Base-by-base conservation (phyloP, 208 protist species). In the Borovskyia barvae region DNA sequence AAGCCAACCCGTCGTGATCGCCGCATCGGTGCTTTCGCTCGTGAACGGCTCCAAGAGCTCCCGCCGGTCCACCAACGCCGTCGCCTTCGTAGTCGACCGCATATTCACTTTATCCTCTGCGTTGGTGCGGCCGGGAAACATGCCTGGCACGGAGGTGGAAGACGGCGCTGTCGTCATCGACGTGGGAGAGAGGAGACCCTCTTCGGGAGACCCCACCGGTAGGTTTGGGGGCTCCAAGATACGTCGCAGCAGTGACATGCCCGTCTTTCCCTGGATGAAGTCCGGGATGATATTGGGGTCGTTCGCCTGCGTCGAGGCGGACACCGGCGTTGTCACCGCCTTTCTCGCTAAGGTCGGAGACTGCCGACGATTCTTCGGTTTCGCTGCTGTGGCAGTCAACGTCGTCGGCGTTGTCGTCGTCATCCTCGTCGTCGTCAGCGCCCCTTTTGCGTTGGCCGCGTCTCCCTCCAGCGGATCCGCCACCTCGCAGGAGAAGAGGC, bases 1-100 rank as follows among this genome's bases (percentile, higher is more conserved):
- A 14, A 91, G 43, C 87, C 87, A 94, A 40, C 86, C 83, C 26
- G 47, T 68, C 11, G 74, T 81, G 8, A 94, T 15, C 6, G 87
- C 80, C 5, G 40, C 43, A 47, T 85, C 81, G 40, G 52, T 65
- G 41, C 75, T 72, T 48, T 75, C 60, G 12, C 24, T 39, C 12
- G 61, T 60, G 42, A 68, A 60, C 2, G 61, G 35, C 35, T 69
- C 41, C 17, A 50, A 30, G 8, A 66, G 30, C 41, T 58, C 52
- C 25, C 52, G 20, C 15, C 39, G 45, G 22, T 48, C 57, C 15
- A 12, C 28, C 5, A 30, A 4, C n/a, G 29, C 32, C 9, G 43
- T 37, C 20, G 20, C 37, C 19, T 12, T 24, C 29, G 24, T 53
- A 1, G 36, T 15, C 35, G 32, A 6, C 14, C n/a, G n/a, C n/a